Base-by-base conservation (phyloP, 306 rosid species). In the Vigna hirtella region DNA sequence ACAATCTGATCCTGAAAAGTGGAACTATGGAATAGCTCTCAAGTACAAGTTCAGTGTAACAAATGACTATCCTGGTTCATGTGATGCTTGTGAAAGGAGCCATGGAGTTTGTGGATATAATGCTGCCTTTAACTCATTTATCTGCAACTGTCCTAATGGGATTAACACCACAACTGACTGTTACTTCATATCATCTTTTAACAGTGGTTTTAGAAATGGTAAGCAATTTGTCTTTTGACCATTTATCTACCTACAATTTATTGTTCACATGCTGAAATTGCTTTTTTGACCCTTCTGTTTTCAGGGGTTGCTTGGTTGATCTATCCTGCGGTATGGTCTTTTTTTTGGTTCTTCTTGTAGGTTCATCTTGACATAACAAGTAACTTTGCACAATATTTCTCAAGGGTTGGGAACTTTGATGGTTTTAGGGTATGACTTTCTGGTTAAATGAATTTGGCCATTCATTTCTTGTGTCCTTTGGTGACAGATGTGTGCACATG, bases 11-110 rank as follows among this genome's bases (percentile, higher is more conserved):
- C 96, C 98, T 40, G 86, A 88, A 45, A 87, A 87, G 22, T 94
- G 98, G 98, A 94, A 85, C 61, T 94, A 90, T 61, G 98, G 98
- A 42, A 92, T 92, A 24, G 93, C 94, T 13, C 65, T 94, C 14
- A 86, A 88, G 65, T 94, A 94, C 32, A 94, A 92, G 84, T 94
- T 92, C 72, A 86, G 88, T 40, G 88, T 90, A 14, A 86, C 86
- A 20, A 84, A 94, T 66, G 98, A 92, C 34, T 90, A 70, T 80
- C 98, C 98, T 4, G 74, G 36, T n/a, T 77, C 87, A 12, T 94
- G 98, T 83, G 75, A 49, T 48, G 70, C 74, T 8, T 94, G 98
- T 74, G 97, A 94, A 51, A 90, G 59, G 11, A 89, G 96, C 38
- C 52, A 74, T 73, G 98, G 94, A 8, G 81, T 84, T 18, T 91